Base-by-base conservation (phyloP, 306 rosid genomes). In the Mucuna pruriens region DNA sequence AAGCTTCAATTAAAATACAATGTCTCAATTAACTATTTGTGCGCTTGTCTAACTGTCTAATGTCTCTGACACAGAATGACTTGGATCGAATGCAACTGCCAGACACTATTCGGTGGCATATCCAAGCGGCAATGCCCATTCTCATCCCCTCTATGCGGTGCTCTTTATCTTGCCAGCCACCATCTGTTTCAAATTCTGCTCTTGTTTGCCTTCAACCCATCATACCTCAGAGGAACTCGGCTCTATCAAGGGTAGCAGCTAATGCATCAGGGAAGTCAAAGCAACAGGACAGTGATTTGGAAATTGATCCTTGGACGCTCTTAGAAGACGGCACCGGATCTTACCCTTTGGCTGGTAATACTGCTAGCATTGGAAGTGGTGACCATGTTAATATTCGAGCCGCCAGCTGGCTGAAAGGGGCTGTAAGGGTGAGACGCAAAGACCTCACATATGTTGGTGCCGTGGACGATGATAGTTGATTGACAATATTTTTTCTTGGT, bases 311-410 rank as follows among this genome's bases (percentile, higher is more conserved):
- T 45, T 93, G 99, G 99, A 87, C 82, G 6, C 93, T 95, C 57
- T 84, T 93, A 83, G 99, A 95, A 90, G 99, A 95, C 52, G 94
- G 99, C 2, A 89, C 97, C n/a, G 99, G 98, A 71, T 90, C 97
- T 40, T 90, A 91, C 80, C 91, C 88, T 36, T 87, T 92, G 51
- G 83, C 91, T 0, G 72, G 90, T 81, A 91, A 80, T 40, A 80
- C 90, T 75, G 85, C 87, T 62, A 83, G 84, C 57, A 85, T 89
- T 31, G 96, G 94, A 81, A 81, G 89, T 42, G 90, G 90, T 42
- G 94, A 91, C 71, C 95, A 86, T 75, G 91, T 83, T 29, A 93
- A 91, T 78, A 90, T 91, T 84, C 93, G 87, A 82, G 99, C 98
- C 15, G 80, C 91, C 16, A 83, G 92, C 90, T 95, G 94, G 94